Base-by-base conservation (phyloP, 169 alveolate species). In the Plasmodium chabaudi region DNA sequence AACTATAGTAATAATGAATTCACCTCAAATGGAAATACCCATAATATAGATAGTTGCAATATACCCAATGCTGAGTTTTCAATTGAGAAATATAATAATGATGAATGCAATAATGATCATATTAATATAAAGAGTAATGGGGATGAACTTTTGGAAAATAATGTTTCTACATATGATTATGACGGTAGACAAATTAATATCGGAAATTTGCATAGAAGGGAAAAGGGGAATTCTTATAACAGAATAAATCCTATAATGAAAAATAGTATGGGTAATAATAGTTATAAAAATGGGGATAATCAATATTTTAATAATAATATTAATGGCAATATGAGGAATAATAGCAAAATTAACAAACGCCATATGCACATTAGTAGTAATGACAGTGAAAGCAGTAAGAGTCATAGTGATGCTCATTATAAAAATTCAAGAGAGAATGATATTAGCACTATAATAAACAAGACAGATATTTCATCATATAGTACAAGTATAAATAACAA, bases 401-500 rank as follows among this genome's bases (percentile, higher is more conserved):
- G 63, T 47, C 39, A 53, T 65, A 34, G 60, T n/a, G 82, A 65
- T 17, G 56, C 65, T 19, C 42, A 7, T 23, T 65, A 55, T 9
- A 82, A 55, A 27, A 21, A 61, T 82, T 34, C 42, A 34, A 34
- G 42, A 34, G 42, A 34, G 7, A 34, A 34, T 34, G 42, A 34
- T 34, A 67, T 0, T 82, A 65, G 44, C 9, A 67, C n/a, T 57
- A 51, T 44, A 4, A 21, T 23, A 13, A 72, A 23, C 56, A 10
- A 19, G 4, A 60, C 63, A 25, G 39, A 12, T 19, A 46, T 19
- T 25, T 10, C 21, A 53, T 53, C 42, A 7, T 12, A 57, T 49
- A 46, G 19, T 19, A 23, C 47, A 42, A 59, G 60, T 57, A 59
- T 82, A 69, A 55, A 67, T 44, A 71, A 67, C 34, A 71, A 82